phyloP scores from a whole-genome alignment of 371 early-diverging fungal species.

The Haplosporangium sp. region DNA sequence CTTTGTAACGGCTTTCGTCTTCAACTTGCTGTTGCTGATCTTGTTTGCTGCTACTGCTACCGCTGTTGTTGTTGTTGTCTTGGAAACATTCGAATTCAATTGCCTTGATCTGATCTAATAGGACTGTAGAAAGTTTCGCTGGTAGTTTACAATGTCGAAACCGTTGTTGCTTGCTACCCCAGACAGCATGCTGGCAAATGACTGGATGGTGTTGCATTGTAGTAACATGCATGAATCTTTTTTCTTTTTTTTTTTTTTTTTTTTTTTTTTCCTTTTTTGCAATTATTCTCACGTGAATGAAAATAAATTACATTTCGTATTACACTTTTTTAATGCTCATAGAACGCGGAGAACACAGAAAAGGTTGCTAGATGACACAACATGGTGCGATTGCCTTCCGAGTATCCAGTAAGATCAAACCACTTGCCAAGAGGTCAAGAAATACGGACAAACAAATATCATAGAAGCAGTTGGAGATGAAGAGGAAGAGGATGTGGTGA shows the following conservation, averaged over 20 bases:
- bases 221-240: slow-evolving; percentile 1
- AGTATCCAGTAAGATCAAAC: too few species aligned
- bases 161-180: slow-evolving; percentile 51
- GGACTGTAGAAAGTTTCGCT: slow-evolving; percentile 20
- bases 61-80: neutral
- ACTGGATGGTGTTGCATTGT: slow-evolving; percentile 35
- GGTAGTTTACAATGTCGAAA: slow-evolving; percentile 45
- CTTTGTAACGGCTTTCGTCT: slow-evolving; percentile 12
- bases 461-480: too few species aligned
- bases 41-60: neutral
- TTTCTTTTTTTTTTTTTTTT: too few species aligned
- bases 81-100: slow-evolving; percentile 16
- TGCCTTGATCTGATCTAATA: slow-evolving; percentile 23
- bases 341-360: too few species aligned
- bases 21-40: neutral
- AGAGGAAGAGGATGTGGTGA: too few species aligned
- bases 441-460: too few species aligned
- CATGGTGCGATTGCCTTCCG: too few species aligned
- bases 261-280: too few species aligned
- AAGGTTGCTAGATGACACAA: too few species aligned
- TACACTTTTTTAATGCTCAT: too few species aligned
- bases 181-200: slow-evolving; percentile 50
- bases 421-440: too few species aligned
- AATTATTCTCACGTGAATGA: neutral
- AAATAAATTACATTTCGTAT: too few species aligned